Evolutionary conservation across 306 rosid species (phyloP).

Genomic region (Myrica gale): DNA sequence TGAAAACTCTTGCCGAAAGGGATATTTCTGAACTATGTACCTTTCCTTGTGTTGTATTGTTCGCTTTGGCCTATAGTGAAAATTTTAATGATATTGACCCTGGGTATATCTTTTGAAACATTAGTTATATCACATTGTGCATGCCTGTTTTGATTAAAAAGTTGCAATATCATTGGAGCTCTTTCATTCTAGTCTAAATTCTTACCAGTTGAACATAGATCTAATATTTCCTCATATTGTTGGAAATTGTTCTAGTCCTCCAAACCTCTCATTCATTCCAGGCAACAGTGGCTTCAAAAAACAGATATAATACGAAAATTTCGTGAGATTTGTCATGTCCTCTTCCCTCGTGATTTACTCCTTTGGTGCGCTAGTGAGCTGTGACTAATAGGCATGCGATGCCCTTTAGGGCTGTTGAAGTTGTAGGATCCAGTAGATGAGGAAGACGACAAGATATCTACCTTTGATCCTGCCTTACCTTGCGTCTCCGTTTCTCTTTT

Average conservation of each 20-base stretch:
- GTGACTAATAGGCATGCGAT: constrained; percentile 18
- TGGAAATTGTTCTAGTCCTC: too few relatives aligned
- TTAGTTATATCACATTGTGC: too few relatives aligned
- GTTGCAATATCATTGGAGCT: too few relatives aligned
- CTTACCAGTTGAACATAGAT: too few relatives aligned
- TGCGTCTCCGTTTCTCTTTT: not conserved
- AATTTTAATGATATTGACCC: not conserved
- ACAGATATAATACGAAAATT: too few relatives aligned
- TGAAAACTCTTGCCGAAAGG: not conserved
- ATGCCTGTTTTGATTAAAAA: too few relatives aligned
- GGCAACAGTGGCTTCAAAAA: too few relatives aligned
- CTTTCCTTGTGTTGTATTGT: not conserved
- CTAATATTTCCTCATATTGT: too few relatives aligned
- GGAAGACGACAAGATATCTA: constrained; percentile 4
- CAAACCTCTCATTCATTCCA: too few relatives aligned
- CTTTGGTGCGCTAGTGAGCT: constrained; percentile 21
- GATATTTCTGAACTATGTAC: not conserved
- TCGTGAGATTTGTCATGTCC: constrained; percentile 12
- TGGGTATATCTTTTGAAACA: not conserved
- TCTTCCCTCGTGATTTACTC: constrained; percentile 25
- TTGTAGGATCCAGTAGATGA: constrained; percentile 12
- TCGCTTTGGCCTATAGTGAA: not conserved
- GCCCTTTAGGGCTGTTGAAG: not conserved
- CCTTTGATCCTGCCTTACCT: not conserved
- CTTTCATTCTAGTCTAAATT: too few relatives aligned